These are phyloP conservation scores for Aspergillus fumigatus DNA, from an alignment of 2,329 filamentous ascomycete genomes.

Conservation along the genomic window DNA sequence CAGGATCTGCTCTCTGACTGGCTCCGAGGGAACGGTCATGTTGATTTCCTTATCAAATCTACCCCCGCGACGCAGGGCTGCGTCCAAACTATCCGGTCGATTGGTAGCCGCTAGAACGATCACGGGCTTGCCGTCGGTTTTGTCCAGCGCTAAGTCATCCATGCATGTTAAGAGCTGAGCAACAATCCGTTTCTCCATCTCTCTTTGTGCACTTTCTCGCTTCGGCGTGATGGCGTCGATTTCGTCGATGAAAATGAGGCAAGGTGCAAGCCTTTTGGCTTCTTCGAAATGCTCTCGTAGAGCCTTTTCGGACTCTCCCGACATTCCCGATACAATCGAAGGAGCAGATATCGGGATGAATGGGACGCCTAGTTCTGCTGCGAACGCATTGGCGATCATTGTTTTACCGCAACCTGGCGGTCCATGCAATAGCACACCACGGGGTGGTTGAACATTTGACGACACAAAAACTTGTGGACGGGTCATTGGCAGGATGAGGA, in stretches of 20 bases:
- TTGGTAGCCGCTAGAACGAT: slow-evolving; percentile 91
- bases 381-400: slow-evolving; percentile 74
- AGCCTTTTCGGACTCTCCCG: slow-evolving; percentile 83
- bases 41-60: slow-evolving; percentile 81
- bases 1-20: slow-evolving; percentile 72
- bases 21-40: slow-evolving; percentile 78
- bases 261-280: slow-evolving; percentile 79
- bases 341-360: slow-evolving; percentile 80
- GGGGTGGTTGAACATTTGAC: slow-evolving; percentile 64
- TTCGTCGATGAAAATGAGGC: slow-evolving; percentile 86
- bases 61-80: slow-evolving; percentile 67
- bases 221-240: slow-evolving; percentile 90
- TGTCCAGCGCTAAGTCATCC: slow-evolving; percentile 70
- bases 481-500: slow-evolving; percentile 69
- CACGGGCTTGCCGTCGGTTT: slow-evolving; percentile 70
- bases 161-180: slow-evolving; percentile 81
- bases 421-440: slow-evolving; percentile 74
- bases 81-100: slow-evolving; percentile 78
- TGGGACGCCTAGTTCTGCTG: slow-evolving; percentile 68
- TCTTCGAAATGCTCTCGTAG: slow-evolving; percentile 82
- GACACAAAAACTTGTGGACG: slow-evolving; percentile 61
- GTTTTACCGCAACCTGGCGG: slow-evolving; percentile 86
- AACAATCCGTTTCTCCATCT: slow-evolving; percentile 86
- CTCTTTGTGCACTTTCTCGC: slow-evolving; percentile 73
- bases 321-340: slow-evolving; percentile 79